phyloP scores from a whole-genome alignment of 495 filamentous ascomycete genomes.

The Penicillium odoratum region DNA sequence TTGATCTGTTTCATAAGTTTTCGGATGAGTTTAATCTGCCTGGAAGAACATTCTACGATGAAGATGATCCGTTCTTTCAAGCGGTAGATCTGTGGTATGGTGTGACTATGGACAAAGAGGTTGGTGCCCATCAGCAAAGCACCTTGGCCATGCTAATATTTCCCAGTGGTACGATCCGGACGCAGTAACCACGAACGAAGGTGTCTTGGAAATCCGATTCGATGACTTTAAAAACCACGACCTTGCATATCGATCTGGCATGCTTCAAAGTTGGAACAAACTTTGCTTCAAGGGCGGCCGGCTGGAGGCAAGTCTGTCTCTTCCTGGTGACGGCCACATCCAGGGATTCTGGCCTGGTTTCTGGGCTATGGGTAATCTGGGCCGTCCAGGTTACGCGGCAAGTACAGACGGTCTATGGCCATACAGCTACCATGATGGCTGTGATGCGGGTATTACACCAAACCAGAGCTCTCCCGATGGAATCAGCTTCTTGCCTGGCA shows the following conservation, averaged over 20 bases:
- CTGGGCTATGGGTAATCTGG: slow-evolving; percentile 78
- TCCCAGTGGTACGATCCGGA: slow-evolving; percentile 77
- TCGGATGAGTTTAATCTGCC: slow-evolving; percentile 77
- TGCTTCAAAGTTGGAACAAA: slow-evolving; percentile 82
- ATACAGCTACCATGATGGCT: slow-evolving; percentile 71
- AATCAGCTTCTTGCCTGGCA: slow-evolving; percentile 68
- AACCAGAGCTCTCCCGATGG: slow-evolving; percentile 73
- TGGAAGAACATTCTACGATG: slow-evolving; percentile 71
- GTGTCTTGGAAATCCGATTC: slow-evolving; percentile 66
- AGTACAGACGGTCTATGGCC: slow-evolving; percentile 79
- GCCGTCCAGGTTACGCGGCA: slow-evolving; percentile 66
- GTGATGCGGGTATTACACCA: slow-evolving; percentile 74
- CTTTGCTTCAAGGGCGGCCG: slow-evolving; percentile 75
- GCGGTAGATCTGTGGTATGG: slow-evolving; percentile 80
- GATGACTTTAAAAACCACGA: slow-evolving; percentile 68
- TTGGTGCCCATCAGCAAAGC: slow-evolving; percentile 15
- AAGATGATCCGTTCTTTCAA: slow-evolving; percentile 71
- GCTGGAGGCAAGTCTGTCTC: slow-evolving; percentile 74
- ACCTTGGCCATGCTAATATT: slow-evolving; percentile 5
- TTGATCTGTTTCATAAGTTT: slow-evolving; percentile 47
- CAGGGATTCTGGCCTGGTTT: slow-evolving; percentile 80
- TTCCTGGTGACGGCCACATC: slow-evolving; percentile 68
- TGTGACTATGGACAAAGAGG: slow-evolving; percentile 73
- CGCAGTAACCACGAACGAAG: slow-evolving; percentile 66
- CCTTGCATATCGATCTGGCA: slow-evolving; percentile 73